These are phyloP conservation scores for Cryphonectria nitschkei DNA, from an alignment of 2,329 filamentous ascomycete genomes.

Conservation along the genomic window DNA sequence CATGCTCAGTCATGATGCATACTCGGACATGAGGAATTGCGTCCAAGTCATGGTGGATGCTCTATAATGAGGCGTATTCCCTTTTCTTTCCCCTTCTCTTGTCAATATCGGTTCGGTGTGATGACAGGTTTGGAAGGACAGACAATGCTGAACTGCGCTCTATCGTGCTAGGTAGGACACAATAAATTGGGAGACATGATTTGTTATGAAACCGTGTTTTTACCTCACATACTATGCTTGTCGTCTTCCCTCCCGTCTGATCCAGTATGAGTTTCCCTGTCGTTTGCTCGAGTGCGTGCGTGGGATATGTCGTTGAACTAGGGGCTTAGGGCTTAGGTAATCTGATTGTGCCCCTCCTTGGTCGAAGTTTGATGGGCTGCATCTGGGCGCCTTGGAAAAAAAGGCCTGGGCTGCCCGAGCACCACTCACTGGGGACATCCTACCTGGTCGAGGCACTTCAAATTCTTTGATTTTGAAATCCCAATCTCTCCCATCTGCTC, in stretches of 20 bases:
- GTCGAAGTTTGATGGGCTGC: background rate
- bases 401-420: too few species aligned
- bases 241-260: too few species aligned
- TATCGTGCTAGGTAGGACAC: conserved; percentile 14
- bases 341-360: background rate
- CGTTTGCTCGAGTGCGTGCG: too few species aligned
- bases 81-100: background rate
- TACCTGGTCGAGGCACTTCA: background rate
- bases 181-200: conserved; percentile 14
- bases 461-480: background rate
- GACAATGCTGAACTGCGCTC: background rate
- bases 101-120: background rate
- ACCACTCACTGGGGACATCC: background rate
- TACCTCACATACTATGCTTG: too few species aligned
- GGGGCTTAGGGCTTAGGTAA: background rate
- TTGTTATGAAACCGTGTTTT: background rate
- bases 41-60: background rate
- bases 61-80: background rate
- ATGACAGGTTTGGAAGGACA: background rate
- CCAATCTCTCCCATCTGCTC: background rate
- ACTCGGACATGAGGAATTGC: background rate
- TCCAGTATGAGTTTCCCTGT: too few species aligned
- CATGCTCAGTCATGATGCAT: background rate
- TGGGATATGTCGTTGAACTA: background rate
- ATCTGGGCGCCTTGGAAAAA: too few species aligned